A percentile compares a stretch with the other conserved stretches of the same genome.
Conservation (phyloP, 371 early-diverging fungal species). For the Rhizomucor miehei region DNA sequence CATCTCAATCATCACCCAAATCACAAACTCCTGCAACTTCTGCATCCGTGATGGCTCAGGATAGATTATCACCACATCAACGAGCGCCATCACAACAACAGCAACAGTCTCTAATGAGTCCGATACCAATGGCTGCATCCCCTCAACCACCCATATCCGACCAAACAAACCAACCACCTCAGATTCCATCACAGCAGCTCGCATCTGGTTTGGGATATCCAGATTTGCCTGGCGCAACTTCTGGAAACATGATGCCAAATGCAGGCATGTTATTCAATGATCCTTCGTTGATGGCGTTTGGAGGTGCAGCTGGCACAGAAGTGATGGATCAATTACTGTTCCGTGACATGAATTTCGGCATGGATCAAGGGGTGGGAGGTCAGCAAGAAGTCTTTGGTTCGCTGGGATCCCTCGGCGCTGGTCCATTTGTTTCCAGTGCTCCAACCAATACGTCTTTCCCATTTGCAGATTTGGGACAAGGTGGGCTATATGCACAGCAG, state of each 20-base stretch:
- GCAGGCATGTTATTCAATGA: slow-evolving; percentile 8
- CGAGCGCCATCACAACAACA: not conserved
- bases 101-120: slow-evolving; percentile 6
- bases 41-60: not conserved
- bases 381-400: slow-evolving; percentile 15
- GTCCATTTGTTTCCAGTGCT: slow-evolving; percentile 5
- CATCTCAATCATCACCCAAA: not conserved
- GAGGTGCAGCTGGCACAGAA: slow-evolving; percentile 3
- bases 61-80: not conserved
- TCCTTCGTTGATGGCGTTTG: slow-evolving; percentile 11
- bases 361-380: slow-evolving; percentile 6
- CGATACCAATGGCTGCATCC: slow-evolving; percentile 8
- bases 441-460: slow-evolving; percentile 3
- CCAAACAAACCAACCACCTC: slow-evolving; percentile 1
- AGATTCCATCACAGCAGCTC: not conserved
- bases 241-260: slow-evolving; percentile 8
- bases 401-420: slow-evolving; percentile 8
- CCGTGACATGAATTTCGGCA: slow-evolving; percentile 10
- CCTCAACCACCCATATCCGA: slow-evolving; percentile 9
- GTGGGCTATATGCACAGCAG: slow-evolving; percentile 3
- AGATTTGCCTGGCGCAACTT: slow-evolving; percentile 1
- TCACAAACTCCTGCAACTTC: not conserved
- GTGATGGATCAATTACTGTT: slow-evolving; percentile 12
- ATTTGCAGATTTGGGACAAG: slow-evolving; percentile 10
- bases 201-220: slow-evolving; percentile 6